Evolutionary conservation across 345 rosid genomes (phyloP).

Genomic region (Erucastrum elatum): DNA sequence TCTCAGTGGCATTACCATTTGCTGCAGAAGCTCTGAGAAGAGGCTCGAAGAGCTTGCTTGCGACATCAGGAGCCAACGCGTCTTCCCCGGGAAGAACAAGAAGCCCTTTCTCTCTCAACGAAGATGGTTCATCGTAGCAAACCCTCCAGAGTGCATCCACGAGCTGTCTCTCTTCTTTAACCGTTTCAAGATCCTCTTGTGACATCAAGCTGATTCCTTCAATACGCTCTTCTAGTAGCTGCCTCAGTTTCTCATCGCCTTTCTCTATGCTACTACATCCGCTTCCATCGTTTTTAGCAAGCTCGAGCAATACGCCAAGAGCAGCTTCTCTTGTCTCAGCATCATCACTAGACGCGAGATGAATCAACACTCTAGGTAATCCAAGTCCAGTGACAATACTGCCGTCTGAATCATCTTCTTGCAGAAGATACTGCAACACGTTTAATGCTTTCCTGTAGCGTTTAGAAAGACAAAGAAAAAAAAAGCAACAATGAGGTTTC

Average conservation of each 20-base stretch:
- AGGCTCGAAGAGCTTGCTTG: conserved; percentile 81
- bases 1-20: conserved; percentile 42
- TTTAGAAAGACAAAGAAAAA: background rate
- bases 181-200: conserved; percentile 73
- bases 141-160: conserved; percentile 78
- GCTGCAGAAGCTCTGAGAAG: conserved; percentile 80
- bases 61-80: conserved; percentile 72
- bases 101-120: conserved; percentile 70
- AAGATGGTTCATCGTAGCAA: conserved; percentile 74
- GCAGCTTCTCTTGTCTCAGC: conserved; percentile 85
- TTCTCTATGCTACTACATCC: conserved; percentile 41
- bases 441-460: conserved; percentile 43
- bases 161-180: conserved; percentile 81
- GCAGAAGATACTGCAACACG: conserved; percentile 76
- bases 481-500: background rate
- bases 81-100: conserved; percentile 87
- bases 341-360: conserved; percentile 77
- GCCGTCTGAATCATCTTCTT: conserved; percentile 67
- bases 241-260: conserved; percentile 65
- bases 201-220: conserved; percentile 68
- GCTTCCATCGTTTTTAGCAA: conserved; percentile 45
- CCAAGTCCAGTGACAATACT: conserved; percentile 64
- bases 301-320: conserved; percentile 70
- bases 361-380: conserved; percentile 78
- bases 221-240: conserved; percentile 69